Evolutionary conservation across 306 rosid species (phyloP), one percentile per base, ranked within the genome.

Genomic region (Quercus parvula): DNA sequence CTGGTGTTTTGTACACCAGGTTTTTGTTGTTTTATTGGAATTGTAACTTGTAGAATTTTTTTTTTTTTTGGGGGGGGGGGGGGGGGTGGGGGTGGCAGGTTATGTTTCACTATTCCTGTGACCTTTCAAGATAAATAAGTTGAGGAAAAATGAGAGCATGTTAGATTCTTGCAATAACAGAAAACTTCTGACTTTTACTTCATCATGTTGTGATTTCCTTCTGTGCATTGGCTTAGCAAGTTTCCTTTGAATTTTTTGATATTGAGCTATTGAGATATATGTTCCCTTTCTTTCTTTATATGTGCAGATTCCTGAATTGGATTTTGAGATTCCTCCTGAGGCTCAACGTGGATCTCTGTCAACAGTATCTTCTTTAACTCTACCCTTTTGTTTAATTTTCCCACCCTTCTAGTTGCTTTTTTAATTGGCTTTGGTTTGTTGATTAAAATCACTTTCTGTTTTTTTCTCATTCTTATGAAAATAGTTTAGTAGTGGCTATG

Each of bases 271-370:
- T 79, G 49, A 68, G 31, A 69, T 58, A 27, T 72, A 71, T 52
- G 25, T 19, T 81, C 56, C 79, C 62, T 73, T 35, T 74, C 18
- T 8, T 76, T 71, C 77, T 75, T 54, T 86, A 59, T 66, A 31
- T 78, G 11, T 83, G 88, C 91, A 95, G 99, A 90, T 95, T 81
- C 96, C 98, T 12, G 94, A 95, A 76, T 78, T 95, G 83, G 99
- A 95, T 51, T 92, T 95, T 77, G 99, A 95, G 85, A 92, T 95
- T 81, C 98, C 99, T 70, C 93, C 93, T 4, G 99, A 92, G 87
- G 94, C 99, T 81, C 99, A 95, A 22, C 88, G 94, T 79, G 99
- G 99, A 71, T 85, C 86, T 77, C 84, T 95, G 68, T 95, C 99
- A 73, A 95, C 98, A 81, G 99, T 95, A 91, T 76, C 30, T 86